Evolutionary conservation across 2,329 filamentous ascomycete species (phyloP).

Genomic region (Colletotrichum tropicicola): DNA sequence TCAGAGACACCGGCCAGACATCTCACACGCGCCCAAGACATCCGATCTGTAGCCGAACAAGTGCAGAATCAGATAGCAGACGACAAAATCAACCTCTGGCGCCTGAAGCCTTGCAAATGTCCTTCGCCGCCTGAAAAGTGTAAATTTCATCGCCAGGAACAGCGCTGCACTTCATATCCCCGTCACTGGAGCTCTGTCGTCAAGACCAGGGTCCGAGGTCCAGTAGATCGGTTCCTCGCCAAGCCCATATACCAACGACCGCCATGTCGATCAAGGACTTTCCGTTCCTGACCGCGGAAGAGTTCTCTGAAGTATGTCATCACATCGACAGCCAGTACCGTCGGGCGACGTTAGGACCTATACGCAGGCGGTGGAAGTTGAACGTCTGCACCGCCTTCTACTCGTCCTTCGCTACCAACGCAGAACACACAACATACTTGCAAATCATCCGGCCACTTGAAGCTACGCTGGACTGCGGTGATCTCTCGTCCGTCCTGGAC

Average conservation of each 20-base stretch:
- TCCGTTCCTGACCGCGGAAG: slow-evolving; percentile 67
- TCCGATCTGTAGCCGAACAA: no score
- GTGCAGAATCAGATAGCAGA: not conserved
- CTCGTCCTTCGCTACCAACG: slow-evolving; percentile 49
- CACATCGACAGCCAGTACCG: slow-evolving; percentile 67
- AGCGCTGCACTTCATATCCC: no score
- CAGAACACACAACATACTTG: slow-evolving; percentile 60
- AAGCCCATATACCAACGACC: not conserved
- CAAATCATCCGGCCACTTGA: slow-evolving; percentile 66
- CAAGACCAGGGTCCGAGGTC: not conserved
- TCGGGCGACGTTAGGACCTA: slow-evolving; percentile 63
- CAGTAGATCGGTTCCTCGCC: not conserved
- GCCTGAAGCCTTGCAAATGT: no score
- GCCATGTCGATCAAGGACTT: slow-evolving; percentile 56
- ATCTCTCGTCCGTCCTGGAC: slow-evolving; percentile 56
- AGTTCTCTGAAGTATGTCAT: slow-evolving; percentile 74
- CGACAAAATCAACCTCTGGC: no score
- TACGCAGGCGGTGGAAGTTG: slow-evolving; percentile 64
- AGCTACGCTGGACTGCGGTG: slow-evolving; percentile 50
- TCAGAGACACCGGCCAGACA: not conserved
- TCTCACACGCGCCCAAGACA: no score
- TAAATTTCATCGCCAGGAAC: no score
- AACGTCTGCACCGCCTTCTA: slow-evolving; percentile 60
- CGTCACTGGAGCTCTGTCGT: no score
- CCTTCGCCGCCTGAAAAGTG: no score